Percentiles rank a stretch among this genome's conserved stretches.
These are phyloP conservation scores for Phialophora verrucosa DNA, from an alignment of 2,329 filamentous ascomycete genomes.

Conservation along the genomic window DNA sequence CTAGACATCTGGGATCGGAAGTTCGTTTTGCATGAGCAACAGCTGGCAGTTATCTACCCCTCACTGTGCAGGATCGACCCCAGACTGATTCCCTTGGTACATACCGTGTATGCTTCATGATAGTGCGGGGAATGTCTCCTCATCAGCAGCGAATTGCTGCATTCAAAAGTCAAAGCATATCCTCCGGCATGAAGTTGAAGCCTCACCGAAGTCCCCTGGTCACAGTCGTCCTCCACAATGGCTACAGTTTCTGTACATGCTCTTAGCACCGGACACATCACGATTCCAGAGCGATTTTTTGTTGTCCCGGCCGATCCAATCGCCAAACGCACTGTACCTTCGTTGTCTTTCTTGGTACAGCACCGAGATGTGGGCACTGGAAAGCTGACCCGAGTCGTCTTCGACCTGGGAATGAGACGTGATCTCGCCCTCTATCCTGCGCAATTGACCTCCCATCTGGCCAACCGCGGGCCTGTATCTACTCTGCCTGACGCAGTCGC, in stretches of 20 bases:
- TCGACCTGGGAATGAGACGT: slow-evolving; percentile 44
- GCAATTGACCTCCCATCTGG: slow-evolving; percentile 39
- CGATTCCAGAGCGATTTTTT: slow-evolving; percentile 42
- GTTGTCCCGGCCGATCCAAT: slow-evolving; percentile 39
- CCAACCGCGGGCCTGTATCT: slow-evolving; percentile 39
- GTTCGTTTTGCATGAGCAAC: neutral
- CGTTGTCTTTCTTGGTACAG: slow-evolving; percentile 44
- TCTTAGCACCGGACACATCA: slow-evolving; percentile 42
- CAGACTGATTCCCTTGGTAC: neutral
- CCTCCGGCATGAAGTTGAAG: neutral
- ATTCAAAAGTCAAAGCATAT: neutral
- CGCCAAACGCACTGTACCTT: slow-evolving; percentile 41
- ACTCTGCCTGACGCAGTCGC: slow-evolving; percentile 41
- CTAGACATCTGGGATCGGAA: neutral
- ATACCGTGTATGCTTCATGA: neutral
- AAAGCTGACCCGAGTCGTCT: slow-evolving; percentile 40
- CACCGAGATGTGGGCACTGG: slow-evolving; percentile 32
- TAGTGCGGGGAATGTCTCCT: slow-evolving; percentile 17
- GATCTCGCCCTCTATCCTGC: slow-evolving; percentile 38
- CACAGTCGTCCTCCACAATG: slow-evolving; percentile 21
- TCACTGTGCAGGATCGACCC: neutral
- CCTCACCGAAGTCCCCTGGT: neutral
- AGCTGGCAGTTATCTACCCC: neutral
- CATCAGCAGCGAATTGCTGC: slow-evolving; percentile 1
- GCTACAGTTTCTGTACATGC: slow-evolving; percentile 47